Evolutionary conservation across 371 early-diverging fungal species (phyloP), one percentile per base, ranked within the genome.

Genomic region (Zopfochytrium polystomum): DNA sequence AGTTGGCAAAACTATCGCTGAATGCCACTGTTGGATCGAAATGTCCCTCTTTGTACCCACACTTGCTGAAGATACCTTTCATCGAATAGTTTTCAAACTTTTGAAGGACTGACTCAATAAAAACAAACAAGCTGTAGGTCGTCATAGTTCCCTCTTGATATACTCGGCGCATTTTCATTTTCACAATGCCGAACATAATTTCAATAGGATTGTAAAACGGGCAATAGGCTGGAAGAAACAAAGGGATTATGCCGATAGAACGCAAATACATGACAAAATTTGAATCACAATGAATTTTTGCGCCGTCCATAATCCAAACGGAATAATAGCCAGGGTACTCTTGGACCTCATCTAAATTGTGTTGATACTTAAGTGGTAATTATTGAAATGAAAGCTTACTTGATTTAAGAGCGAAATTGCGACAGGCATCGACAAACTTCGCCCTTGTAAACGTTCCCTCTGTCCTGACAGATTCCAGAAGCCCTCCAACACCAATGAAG

Each of bases 171-270:
- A 67, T 45, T 18, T 34, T 29, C 42, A 18, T 5, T 32, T 68
- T 68, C 23, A 63, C 23, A 25, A 55, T 23, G 3, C 60, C 65
- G 54, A 64, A 68, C 0, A 68, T 26, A 4, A 64, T 34, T 33
- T 68, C 68, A 35, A 68, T 63, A 2, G 64, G 60, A 30, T 68
- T 68, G 47, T 33, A 68, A 22, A 64, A 64, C 4, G 64, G 68
- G 52, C 64, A 64, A 35, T 64, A 68, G 3, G 64, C 60, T 1
- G 68, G 64, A 2, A 68, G 43, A 42, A 60, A 68, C 2, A 68
- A 22, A 1, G 22, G 38, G 30, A 63, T 55, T 6, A 66, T 47
- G 6, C 62, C 62, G n/a, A 33, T 4, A 6, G 50, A 29, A 3
- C 67, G 51, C 3, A 67, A 11, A 20, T 23, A 11, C 58, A 57